phyloP scores from a whole-genome alignment of 139 green algal genomes.

The Closterium sp. region DNA sequence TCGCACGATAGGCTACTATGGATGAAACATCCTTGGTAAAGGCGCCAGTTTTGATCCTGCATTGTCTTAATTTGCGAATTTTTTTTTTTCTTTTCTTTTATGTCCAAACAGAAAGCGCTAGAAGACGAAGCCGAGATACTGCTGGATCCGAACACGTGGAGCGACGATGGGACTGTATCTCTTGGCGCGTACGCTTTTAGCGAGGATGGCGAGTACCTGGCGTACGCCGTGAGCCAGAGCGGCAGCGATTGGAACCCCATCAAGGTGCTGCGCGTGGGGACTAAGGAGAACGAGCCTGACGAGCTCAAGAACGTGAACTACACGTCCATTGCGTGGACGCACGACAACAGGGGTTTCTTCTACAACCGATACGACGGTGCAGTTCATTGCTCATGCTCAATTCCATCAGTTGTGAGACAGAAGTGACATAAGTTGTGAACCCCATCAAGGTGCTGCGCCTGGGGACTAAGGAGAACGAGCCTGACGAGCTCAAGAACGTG shows the following conservation, averaged over 20 bases:
- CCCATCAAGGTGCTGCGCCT: slow-evolving; percentile 42
- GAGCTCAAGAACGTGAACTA: slow-evolving; percentile 81
- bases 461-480: slow-evolving; percentile 51
- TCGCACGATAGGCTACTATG: background rate
- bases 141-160: slow-evolving; percentile 89
- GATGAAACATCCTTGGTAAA: background rate
- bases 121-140: slow-evolving; percentile 63
- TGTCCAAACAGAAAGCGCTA: slow-evolving; percentile 2
- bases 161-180: slow-evolving; percentile 71
- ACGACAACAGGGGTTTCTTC: slow-evolving; percentile 89
- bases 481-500: slow-evolving; percentile 62
- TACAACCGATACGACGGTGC: slow-evolving; percentile 75
- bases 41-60: background rate
- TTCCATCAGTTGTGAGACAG: too few relatives aligned
- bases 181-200: slow-evolving; percentile 65
- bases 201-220: slow-evolving; percentile 69
- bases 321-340: slow-evolving; percentile 78
- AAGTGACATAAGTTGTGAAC: slow-evolving; percentile 48
- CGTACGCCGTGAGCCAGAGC: slow-evolving; percentile 71
- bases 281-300: slow-evolving; percentile 64
- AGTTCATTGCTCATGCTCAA: background rate
- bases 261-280: slow-evolving; percentile 36
- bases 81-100: too few relatives aligned
- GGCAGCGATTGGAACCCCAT: slow-evolving; percentile 59
- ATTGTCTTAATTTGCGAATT: background rate